Conservation (phyloP, 1,284 basidiomycete species). For the Rhodotorula sp. region DNA sequence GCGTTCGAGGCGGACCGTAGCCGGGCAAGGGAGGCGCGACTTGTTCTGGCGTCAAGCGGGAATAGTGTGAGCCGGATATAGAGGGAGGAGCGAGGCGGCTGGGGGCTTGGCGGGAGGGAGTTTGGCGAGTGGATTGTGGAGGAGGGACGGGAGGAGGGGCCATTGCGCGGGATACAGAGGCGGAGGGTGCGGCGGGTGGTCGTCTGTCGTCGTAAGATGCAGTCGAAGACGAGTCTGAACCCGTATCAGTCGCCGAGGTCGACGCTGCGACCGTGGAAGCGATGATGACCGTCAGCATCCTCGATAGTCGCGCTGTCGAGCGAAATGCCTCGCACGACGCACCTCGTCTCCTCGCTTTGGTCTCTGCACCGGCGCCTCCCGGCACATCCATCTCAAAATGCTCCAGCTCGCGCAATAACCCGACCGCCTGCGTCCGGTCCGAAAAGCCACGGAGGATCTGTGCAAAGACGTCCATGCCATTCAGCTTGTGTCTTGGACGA, state of each 20-base stretch:
- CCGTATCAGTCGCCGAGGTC: neutral
- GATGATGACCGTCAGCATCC: neutral
- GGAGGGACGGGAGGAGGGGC: neutral
- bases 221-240: slow-evolving; percentile 6
- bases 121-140: neutral
- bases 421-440: slow-evolving; percentile 49
- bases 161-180: neutral
- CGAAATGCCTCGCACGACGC: slow-evolving; percentile 6
- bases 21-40: slow-evolving; percentile 34
- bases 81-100: too few species aligned
- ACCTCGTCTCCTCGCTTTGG: slow-evolving; percentile 15
- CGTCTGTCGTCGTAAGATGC: slow-evolving; percentile 10
- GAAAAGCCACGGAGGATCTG: slow-evolving; percentile 49
- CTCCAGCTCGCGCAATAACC: slow-evolving; percentile 50
- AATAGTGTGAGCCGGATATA: too few species aligned
- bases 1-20: slow-evolving; percentile 35
- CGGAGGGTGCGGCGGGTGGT: neutral
- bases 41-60: slow-evolving; percentile 2
- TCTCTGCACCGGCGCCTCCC: slow-evolving; percentile 36
- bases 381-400: slow-evolving; percentile 49
- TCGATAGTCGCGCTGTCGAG: neutral
- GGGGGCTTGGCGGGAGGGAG: too few species aligned
- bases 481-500: neutral
- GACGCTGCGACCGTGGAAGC: neutral
- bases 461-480: too few species aligned